Conservation (phyloP, 2,329 filamentous ascomycete genomes). For the Xylaria sp. region DNA sequence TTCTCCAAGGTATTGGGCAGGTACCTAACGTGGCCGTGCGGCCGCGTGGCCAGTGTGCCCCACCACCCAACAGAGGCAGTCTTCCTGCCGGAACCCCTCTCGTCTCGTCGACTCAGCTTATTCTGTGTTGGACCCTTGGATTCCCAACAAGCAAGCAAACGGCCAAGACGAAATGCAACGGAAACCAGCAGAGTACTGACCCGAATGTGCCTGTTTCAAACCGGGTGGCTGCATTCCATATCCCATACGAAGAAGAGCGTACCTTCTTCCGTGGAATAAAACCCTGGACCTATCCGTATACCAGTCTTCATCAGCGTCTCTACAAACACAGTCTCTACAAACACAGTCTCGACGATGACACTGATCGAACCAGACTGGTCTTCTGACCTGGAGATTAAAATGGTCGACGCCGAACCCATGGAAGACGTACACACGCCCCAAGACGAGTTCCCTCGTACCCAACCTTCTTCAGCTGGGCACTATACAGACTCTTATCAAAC, state of each 20-base stretch:
- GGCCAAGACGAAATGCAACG: too few relatives aligned
- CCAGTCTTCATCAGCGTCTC: background rate
- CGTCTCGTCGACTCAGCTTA: too few relatives aligned
- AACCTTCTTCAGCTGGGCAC: slow-evolving; percentile 4
- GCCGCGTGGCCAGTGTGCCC: background rate
- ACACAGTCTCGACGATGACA: background rate
- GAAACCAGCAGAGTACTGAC: too few relatives aligned
- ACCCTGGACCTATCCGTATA: too few relatives aligned
- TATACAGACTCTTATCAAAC: background rate
- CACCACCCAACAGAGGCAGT: background rate
- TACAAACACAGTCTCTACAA: background rate
- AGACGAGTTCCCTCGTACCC: background rate
- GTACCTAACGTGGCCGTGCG: background rate
- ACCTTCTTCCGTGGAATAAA: too few relatives aligned
- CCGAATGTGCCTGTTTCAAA: too few relatives aligned
- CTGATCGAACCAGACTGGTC: slow-evolving; percentile 4
- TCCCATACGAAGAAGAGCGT: too few relatives aligned
- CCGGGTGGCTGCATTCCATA: too few relatives aligned
- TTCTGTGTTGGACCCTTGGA: too few relatives aligned
- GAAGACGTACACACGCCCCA: slow-evolving; percentile 1
- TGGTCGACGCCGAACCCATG: slow-evolving; percentile 15
- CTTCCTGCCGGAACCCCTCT: background rate
- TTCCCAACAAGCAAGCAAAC: too few relatives aligned
- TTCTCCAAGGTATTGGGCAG: background rate
- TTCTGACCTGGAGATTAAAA: slow-evolving; percentile 19